phyloP scores from a whole-genome alignment of 169 alveolate genomes.

The Perkinsus olseni region DNA sequence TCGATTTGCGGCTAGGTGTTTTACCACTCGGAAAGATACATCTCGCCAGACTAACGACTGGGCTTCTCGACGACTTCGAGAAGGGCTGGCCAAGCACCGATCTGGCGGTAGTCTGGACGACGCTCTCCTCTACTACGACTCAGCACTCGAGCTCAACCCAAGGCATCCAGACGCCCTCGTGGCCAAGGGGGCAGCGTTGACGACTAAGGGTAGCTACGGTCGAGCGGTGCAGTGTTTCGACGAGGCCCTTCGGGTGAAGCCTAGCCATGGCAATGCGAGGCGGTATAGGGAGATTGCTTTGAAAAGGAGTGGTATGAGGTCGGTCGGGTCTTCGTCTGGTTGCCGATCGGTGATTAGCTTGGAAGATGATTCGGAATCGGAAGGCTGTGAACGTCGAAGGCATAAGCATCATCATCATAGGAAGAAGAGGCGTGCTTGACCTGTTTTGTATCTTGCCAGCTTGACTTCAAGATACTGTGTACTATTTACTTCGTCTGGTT shows the following conservation, averaged over 20 bases:
- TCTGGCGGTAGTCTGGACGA: neutral
- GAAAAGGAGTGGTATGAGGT: neutral
- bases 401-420: neutral
- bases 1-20: neutral
- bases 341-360: neutral
- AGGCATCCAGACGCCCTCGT: neutral
- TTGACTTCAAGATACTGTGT: neutral
- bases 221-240: neutral
- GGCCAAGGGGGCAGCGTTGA: neutral
- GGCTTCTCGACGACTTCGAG: neutral
- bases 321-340: neutral
- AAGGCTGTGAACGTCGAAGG: neutral
- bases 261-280: neutral
- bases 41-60: neutral
- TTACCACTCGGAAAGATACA: neutral
- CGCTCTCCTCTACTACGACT: neutral
- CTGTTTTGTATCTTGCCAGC: neutral
- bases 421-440: neutral
- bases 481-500: too few relatives aligned
- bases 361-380: neutral
- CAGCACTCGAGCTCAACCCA: neutral
- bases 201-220: neutral
- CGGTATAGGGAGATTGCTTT: neutral
- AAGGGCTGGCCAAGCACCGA: neutral
- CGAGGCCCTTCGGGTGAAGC: neutral